Percentiles rank a stretch among this genome's conserved stretches.
Conservation (phyloP, 1,139 yeast genomes). For the Fermentozyma sake region DNA sequence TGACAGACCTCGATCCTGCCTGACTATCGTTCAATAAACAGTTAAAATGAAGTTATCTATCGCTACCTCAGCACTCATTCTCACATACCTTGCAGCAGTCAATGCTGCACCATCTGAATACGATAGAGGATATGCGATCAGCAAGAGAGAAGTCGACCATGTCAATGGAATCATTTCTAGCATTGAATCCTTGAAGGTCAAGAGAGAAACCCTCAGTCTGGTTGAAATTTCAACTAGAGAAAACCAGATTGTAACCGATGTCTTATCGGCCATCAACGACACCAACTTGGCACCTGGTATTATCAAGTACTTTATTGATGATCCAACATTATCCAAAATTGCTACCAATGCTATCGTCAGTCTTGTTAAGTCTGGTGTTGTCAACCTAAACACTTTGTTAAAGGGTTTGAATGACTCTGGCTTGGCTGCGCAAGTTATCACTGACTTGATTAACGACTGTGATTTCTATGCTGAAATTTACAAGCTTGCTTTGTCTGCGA, state of each 20-base stretch:
- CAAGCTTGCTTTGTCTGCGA: slow-evolving; percentile 29
- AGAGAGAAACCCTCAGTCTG: slow-evolving; percentile 24
- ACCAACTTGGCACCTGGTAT: slow-evolving; percentile 39
- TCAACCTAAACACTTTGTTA: slow-evolving; percentile 36
- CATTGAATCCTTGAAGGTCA: slow-evolving; percentile 24
- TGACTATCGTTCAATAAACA: too few species aligned
- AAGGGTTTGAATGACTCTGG: slow-evolving; percentile 43
- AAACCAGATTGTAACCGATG: slow-evolving; percentile 38
- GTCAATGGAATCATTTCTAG: slow-evolving; percentile 26
- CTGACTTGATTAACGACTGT: slow-evolving; percentile 38
- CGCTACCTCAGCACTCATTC: slow-evolving; percentile 27
- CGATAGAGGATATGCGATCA: slow-evolving; percentile 14
- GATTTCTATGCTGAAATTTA: slow-evolving; percentile 38
- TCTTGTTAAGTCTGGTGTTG: slow-evolving; percentile 29
- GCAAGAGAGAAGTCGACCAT: slow-evolving; percentile 28
- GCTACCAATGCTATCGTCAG: slow-evolving; percentile 26
- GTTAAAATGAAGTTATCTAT: slow-evolving; percentile 28
- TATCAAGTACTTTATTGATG: slow-evolving; percentile 29
- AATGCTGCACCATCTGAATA: slow-evolving; percentile 30
- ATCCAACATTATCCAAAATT: slow-evolving; percentile 28
- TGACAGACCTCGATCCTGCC: too few species aligned
- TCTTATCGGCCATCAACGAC: slow-evolving; percentile 34
- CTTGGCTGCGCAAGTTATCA: slow-evolving; percentile 36
- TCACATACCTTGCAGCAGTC: slow-evolving; percentile 29
- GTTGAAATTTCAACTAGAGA: slow-evolving; percentile 35